Base-by-base conservation (phyloP, 176 grass and related monocot genomes). In the Paspalum vaginatum region DNA sequence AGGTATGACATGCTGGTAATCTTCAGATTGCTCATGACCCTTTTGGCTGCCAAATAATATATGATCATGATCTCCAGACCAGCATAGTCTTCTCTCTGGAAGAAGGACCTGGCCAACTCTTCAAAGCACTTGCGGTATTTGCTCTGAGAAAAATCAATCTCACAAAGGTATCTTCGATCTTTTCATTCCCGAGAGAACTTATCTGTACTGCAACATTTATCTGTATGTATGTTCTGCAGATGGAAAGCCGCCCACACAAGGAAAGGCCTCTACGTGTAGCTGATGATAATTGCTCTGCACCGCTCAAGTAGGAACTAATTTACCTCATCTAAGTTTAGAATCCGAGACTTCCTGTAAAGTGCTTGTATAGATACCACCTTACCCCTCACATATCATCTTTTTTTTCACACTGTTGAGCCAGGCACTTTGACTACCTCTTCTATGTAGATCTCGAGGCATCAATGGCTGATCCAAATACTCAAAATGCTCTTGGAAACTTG, bases 1-100 rank as follows among this genome's bases (percentile, higher is more conserved):
- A 97, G 89, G 89, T 94, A 82, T n/a, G 12, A 10, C 54, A 38
- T 77, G 12, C 27, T 40, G 2, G 42, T 18, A 38, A 20, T 79
- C 39, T 80, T 86, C 69, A n/a, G 67, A 44, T 40, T 77, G 25
- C 83, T 77, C 2, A 7, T 78, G 32, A 3, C n/a, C 17, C 5
- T 8, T 79, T 79, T 79, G 15, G 11, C 44, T 13, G 49, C 59
- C 24, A 68, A 44, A 74, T 68, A 74, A 61, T 37, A 14, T 42
- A 43, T 68, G 53, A 38, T 70, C 40, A 41, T 70, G 17, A 67
- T 66, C 27, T 68, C 47, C 65, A 94, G 94, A 91, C 89, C 17
- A 97, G 94, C 80, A 92, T 97, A 87, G 89, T 97, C 44, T 97
- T 97, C 67, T 97, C 91, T 84, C 73, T 94, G 20, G 94, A 97